Percentiles rank a stretch among this genome's conserved stretches.
Conservation (phyloP, 768 basidiomycete species). For the Wakefieldia striispora region DNA sequence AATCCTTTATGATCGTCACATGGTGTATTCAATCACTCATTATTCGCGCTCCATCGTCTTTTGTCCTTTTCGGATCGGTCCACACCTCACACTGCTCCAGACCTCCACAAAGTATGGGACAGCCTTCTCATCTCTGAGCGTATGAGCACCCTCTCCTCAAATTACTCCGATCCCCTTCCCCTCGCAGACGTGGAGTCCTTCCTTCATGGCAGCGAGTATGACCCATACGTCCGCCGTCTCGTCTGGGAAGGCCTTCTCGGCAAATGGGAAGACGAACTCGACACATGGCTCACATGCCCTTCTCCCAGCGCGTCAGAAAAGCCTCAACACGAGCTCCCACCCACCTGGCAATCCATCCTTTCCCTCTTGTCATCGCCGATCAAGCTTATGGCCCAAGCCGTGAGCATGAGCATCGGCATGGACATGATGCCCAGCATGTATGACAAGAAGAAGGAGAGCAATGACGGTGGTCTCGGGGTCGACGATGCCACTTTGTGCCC, state of each 20-base stretch:
- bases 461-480: slow-evolving; percentile 28
- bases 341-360: slow-evolving; percentile 27
- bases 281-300: slow-evolving; percentile 71
- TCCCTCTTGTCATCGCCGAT: slow-evolving; percentile 3
- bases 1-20: no score
- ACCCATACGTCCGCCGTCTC: slow-evolving; percentile 82
- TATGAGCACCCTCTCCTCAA: slow-evolving; percentile 65
- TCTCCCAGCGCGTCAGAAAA: slow-evolving; percentile 3
- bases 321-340: slow-evolving; percentile 8
- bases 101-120: slow-evolving; percentile 91
- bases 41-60: no score
- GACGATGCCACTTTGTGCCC: slow-evolving; percentile 72
- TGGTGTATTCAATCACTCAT: no score
- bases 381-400: background rate
- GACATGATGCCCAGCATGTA: no score
- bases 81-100: slow-evolving; percentile 30
- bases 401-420: no score
- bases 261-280: slow-evolving; percentile 60
- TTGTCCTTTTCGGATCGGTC: background rate
- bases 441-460: background rate
- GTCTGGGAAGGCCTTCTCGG: slow-evolving; percentile 80
- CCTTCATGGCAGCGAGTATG: slow-evolving; percentile 80
- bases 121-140: slow-evolving; percentile 76
- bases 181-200: slow-evolving; percentile 60
- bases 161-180: slow-evolving; percentile 78